Evolutionary conservation across 352 stramenopile genomes (phyloP), one percentile per base, ranked within the genome.

Genomic region (Globisporangium emineosum): DNA sequence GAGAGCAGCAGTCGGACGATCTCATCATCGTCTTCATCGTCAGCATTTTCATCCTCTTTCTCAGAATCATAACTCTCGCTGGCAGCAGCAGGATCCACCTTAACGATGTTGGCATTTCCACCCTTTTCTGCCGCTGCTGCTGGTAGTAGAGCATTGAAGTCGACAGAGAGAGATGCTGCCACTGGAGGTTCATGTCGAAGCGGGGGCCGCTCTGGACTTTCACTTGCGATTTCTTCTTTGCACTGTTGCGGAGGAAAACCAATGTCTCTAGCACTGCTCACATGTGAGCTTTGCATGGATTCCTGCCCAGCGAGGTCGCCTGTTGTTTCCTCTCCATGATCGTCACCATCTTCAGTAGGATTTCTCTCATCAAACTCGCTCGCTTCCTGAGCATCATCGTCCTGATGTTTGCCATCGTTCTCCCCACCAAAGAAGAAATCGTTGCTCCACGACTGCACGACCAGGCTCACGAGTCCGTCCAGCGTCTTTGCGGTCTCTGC

Each of bases 391-490:
- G 2, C n/a, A 21, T 12, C 5, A 21, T n/a, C 1, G 17, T 40
- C 27, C n/a, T n/a, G n/a, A 23, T 33, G 9, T 13, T 57, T 23
- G 2, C 29, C 42, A 25, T 12, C 23, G 13, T 25, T 33, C 3
- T 56, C 61, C 1, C 13, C 17, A 12, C 27, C 51, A 59, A 58
- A 33, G 43, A 68, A 35, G 17, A 60, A 59, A 32, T 64, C 63
- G 25, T 32, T 52, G 25, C 63, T 59, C 63, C 63, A 68, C 15
- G 63, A 68, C 27, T 64, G 63, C 2, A 68, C 63, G 3, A 68
- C 63, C 10, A 68, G 55, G 32, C 63, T 68, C 55, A 68, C 63
- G 55, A 68, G 63, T 15, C 63, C 49, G 51, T 68, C 55, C 21
- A 68, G 33, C 25, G 63, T 59, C 21, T 64, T 60, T 1, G 63